Base-by-base conservation (phyloP, 1,284 basidiomycete species). In the Chalciporus sp. region DNA sequence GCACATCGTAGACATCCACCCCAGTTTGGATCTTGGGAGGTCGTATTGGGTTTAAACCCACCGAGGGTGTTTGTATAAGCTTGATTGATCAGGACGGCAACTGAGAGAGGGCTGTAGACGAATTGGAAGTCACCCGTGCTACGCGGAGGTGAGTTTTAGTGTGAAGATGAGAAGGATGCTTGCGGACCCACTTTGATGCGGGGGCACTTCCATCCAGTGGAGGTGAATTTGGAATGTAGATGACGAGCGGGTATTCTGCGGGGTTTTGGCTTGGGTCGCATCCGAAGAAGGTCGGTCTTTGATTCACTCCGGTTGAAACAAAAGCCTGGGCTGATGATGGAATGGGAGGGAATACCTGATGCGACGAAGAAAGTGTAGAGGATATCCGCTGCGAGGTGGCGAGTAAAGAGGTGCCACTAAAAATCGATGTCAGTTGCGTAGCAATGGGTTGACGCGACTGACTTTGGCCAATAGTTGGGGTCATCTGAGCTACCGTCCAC, bases 221-320 rank as follows among this genome's bases (percentile, higher is more conserved):
- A 8, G 85, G 84, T 23, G 82, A 74, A 62, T 86, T 87, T 4
- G 85, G 85, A n/a, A 87, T 70, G 54, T 83, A 85, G 16, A 86
- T 76, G 20, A 86, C 62, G 28, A 87, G 59, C 0, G 85, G 85
- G 57, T 74, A 85, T 54, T 81, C 79, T 1, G 81, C 71, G 12
- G 81, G 76, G 11, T 41, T 71, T 51, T 75, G 67, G n/a, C 45
- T 65, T 11, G 84, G 83, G 61, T 85, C 71, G 64, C 89, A 92
- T 1, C 90, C 90, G 70, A 91, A 92, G 70, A 92, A 91, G 0
- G 86, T 86, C 7, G 89, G 82, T 17, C 89, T 79, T 39, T 76
- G 76, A 66, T 86, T 88, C 10, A 88, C 75, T 14, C 90, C 90
- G 8, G 79, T 80, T 12, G 74, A 71, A 46, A 89, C 64, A 62